Conservation (phyloP, 208 protist genomes). For the Herpetomonas samuelpessoai region DNA sequence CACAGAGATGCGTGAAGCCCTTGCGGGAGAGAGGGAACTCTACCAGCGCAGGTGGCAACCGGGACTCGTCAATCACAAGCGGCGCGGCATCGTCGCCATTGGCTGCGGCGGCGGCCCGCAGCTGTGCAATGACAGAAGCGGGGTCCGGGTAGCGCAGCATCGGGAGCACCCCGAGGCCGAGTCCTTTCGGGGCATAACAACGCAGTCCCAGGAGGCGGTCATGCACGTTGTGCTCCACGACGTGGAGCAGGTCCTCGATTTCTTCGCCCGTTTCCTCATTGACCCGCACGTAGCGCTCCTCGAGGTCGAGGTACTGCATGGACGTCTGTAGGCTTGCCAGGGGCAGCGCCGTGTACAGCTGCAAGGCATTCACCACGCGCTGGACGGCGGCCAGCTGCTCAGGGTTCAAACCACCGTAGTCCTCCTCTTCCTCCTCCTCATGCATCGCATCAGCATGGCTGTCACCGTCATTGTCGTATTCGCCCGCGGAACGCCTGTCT, state of each 20-base stretch:
- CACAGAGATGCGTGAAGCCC: conserved; percentile 28
- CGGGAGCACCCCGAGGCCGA: conserved; percentile 29
- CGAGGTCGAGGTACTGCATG: conserved; percentile 12
- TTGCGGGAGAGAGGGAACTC: conserved; percentile 19
- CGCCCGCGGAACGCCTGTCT: no score
- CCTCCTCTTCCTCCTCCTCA: background rate
- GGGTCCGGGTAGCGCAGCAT: conserved; percentile 31
- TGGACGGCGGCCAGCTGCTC: background rate
- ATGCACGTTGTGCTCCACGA: conserved; percentile 28
- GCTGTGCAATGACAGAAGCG: background rate
- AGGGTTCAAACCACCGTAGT: background rate
- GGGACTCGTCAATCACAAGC: background rate
- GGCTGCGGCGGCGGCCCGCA: background rate
- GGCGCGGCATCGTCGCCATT: background rate
- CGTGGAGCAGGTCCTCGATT: conserved; percentile 38
- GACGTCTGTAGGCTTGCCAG: conserved; percentile 4
- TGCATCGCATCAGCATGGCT: no score
- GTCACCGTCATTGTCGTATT: no score
- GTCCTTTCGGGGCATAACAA: conserved; percentile 26
- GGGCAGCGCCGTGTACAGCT: background rate
- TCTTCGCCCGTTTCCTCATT: conserved; percentile 37
- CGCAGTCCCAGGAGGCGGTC: conserved; percentile 17
- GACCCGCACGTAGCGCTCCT: conserved; percentile 29
- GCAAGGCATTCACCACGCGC: background rate
- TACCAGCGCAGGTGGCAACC: conserved; percentile 6